A percentile compares a stretch with the other conserved stretches of the same genome.
Conservation (phyloP, 2,329 filamentous ascomycete genomes). For the Aureobasidium uvarum region DNA sequence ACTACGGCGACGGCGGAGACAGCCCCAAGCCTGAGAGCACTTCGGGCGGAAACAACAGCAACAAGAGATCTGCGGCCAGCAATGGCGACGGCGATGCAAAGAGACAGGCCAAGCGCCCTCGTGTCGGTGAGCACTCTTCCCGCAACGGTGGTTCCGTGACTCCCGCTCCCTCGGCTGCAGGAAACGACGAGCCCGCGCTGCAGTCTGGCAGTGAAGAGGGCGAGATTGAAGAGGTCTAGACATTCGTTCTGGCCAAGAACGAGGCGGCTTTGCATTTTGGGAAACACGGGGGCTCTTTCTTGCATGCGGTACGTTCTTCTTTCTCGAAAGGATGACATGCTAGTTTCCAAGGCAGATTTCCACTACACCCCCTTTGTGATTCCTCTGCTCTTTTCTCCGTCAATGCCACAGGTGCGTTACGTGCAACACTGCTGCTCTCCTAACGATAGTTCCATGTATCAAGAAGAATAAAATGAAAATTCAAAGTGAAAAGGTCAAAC, state of each 20-base stretch:
- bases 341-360: slow-evolving; percentile 22
- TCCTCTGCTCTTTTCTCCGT: neutral
- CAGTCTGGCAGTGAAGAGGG: slow-evolving; percentile 94
- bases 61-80: slow-evolving; percentile 15
- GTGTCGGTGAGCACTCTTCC: slow-evolving; percentile 55
- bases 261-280: neutral
- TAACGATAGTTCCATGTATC: slow-evolving; percentile 20
- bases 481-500: slow-evolving; percentile 20
- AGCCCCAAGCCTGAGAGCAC: slow-evolving; percentile 48
- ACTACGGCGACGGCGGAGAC: slow-evolving; percentile 81
- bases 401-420: slow-evolving; percentile 16
- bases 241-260: neutral
- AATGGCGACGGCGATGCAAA: slow-evolving; percentile 13
- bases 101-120: slow-evolving; percentile 26
- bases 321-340: slow-evolving; percentile 24
- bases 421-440: neutral
- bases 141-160: slow-evolving; percentile 59
- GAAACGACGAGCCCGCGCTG: slow-evolving; percentile 57
- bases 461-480: neutral
- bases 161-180: slow-evolving; percentile 41
- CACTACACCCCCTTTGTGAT: neutral
- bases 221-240: slow-evolving; percentile 80
- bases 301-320: slow-evolving; percentile 25
- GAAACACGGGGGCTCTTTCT: neutral
- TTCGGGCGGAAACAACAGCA: slow-evolving; percentile 16